Evolutionary conservation across 169 alveolate species (phyloP), one percentile per base, ranked within the genome.

Genomic region (Eimeria brunetti): DNA sequence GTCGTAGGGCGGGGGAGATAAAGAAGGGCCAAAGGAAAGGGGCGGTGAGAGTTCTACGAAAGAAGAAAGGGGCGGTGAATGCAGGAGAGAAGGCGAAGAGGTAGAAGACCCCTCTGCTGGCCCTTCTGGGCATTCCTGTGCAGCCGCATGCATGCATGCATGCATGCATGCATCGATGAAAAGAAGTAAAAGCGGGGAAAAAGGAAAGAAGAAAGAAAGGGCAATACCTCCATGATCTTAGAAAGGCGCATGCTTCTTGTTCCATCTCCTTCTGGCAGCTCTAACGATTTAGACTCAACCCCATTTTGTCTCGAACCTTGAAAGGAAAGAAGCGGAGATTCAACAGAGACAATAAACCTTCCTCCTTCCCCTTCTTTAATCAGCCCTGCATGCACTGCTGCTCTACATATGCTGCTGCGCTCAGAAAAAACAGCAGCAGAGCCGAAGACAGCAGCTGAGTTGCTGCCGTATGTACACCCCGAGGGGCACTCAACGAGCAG

Each of bases 381-480:
- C 49, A 97, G 97, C 46, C 99, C 99, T 4, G 98, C 96, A 83
- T 98, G 99, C n/a, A 98, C 96, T 33, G 98, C 99, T 14, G 99
- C 99, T 81, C 96, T 96, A 76, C 99, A 98, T 49, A 98, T 97
- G 36, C 99, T 97, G 96, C 99, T 97, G 58, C 94, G 95, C 76
- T 98, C 99, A 58, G 98, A 95, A 91, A 97, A 98, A 27, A 97
- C 92, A 38, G 98, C 98, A 44, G 94, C 97, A 33, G 97, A 97
- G 33, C 99, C 99, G 85, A 97, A 98, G 33, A 98, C 98, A 16
- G 96, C 80, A 60, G 91, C 51, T 12, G 88, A 64, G 96, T 78
- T 69, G 91, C 51, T 27, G 89, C 69, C 75, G 91, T 96, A 96
- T 27, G 86, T 97, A 84, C 98, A 97, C 14, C 98, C 98, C 41